Percentiles rank a stretch among this genome's conserved stretches.
Conservation (phyloP, 768 basidiomycete species). For the Russula sp. region DNA sequence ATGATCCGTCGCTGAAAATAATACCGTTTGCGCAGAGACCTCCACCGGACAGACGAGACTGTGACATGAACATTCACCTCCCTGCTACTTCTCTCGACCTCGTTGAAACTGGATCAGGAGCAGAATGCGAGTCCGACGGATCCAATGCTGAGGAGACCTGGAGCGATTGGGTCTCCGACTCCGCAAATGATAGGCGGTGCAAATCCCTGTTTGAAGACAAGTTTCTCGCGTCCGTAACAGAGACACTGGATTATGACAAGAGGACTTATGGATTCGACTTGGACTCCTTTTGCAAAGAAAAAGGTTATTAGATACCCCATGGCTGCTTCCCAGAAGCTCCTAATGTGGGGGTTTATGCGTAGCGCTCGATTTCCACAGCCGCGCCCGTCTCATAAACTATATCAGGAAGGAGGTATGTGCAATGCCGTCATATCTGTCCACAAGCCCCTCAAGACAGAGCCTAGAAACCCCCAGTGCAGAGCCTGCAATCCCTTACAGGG, state of each 20-base stretch:
- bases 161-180: conserved; percentile 79
- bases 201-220: conserved; percentile 72
- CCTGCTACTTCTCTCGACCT: conserved; percentile 9
- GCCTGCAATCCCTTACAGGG: conserved; percentile 45
- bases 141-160: conserved; percentile 54
- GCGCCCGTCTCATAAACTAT: conserved; percentile 81
- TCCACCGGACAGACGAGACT: neutral
- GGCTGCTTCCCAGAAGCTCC: neutral
- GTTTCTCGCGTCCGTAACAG: conserved; percentile 50
- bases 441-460: neutral
- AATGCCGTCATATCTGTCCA: neutral
- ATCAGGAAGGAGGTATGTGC: conserved; percentile 65
- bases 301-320: conserved; percentile 38
- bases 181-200: conserved; percentile 44
- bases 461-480: conserved; percentile 42
- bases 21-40: neutral
- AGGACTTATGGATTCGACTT: conserved; percentile 58
- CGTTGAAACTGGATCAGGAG: neutral
- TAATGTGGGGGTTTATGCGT: conserved; percentile 9
- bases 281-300: conserved; percentile 42
- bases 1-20: neutral
- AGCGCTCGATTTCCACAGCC: conserved; percentile 76
- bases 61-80: conserved; percentile 17
- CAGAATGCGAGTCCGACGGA: conserved; percentile 3
- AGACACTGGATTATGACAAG: conserved; percentile 59